phyloP scores from a whole-genome alignment of 2,329 filamentous ascomycete genomes.

The Penicillium sp. region DNA sequence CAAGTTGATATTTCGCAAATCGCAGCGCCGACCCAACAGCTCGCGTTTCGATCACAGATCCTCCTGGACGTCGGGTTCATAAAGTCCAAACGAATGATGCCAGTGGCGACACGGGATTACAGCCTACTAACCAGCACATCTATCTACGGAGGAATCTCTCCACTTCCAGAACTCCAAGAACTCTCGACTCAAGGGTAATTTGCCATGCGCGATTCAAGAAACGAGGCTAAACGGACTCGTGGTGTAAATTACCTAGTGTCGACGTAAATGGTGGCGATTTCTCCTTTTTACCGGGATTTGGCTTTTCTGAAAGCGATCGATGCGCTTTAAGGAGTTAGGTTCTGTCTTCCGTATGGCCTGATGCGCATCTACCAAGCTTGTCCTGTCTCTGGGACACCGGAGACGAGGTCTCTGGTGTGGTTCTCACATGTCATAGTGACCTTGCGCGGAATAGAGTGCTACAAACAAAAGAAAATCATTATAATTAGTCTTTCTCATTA shows the following conservation, averaged over 20 bases:
- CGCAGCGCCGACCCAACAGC: neutral
- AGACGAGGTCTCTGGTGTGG: neutral
- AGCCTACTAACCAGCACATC: neutral
- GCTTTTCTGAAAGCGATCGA: neutral
- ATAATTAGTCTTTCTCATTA: no score
- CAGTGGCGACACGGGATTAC: neutral
- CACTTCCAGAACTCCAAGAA: neutral
- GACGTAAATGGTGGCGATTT: slow-evolving; percentile 14
- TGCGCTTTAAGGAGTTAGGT: neutral
- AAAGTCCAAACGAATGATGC: neutral
- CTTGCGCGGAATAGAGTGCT: neutral
- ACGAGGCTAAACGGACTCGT: neutral
- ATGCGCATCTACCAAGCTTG: neutral
- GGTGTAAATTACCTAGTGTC: neutral
- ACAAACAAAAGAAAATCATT: no score
- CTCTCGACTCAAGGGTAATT: neutral
- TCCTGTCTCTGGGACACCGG: neutral
- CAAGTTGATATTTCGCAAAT: neutral
- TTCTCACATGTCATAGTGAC: neutral
- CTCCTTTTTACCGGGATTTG: neutral
- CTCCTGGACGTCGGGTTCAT: neutral
- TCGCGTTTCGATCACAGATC: neutral
- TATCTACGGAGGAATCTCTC: neutral
- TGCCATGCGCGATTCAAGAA: neutral
- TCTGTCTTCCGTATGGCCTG: neutral